Evolutionary conservation across 768 basidiomycete species (phyloP).

Genomic region (Suillus sp.): DNA sequence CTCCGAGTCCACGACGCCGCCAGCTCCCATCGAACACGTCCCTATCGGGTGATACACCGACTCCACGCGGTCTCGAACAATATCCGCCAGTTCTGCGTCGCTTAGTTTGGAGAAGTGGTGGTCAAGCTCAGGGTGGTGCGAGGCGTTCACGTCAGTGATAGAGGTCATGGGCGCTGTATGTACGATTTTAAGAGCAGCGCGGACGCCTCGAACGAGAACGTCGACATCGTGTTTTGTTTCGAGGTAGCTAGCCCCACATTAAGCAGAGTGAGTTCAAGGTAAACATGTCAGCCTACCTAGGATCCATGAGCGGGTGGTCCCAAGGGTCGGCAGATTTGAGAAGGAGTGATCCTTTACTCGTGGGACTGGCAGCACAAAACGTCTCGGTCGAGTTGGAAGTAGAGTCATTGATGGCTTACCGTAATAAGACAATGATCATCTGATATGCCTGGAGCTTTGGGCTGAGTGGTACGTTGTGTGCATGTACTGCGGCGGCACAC

Average conservation of each 20-base stretch:
- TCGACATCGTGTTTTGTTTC: conserved; percentile 42
- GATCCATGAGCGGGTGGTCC: conserved; percentile 47
- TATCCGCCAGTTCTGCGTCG: conserved; percentile 38
- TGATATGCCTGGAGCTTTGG: conserved; percentile 21
- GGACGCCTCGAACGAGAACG: conserved; percentile 43
- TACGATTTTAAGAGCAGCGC: conserved; percentile 39
- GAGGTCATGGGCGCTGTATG: conserved; percentile 41
- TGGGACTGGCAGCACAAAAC: conserved; percentile 36
- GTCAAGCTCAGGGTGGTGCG: conserved; percentile 37
- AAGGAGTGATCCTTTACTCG: conserved; percentile 42
- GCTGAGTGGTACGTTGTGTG: neutral
- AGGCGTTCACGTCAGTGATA: conserved; percentile 35
- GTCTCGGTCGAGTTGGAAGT: neutral
- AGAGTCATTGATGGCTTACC: conserved; percentile 20
- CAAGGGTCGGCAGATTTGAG: conserved; percentile 44
- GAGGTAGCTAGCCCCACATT: conserved; percentile 39
- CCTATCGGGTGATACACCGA: conserved; percentile 49
- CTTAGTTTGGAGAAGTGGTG: conserved; percentile 36
- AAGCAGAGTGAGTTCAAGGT: conserved; percentile 21
- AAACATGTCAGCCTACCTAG: conserved; percentile 33
- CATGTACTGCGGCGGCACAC: conserved; percentile 7
- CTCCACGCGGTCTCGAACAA: conserved; percentile 37
- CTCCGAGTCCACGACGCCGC: conserved; percentile 42
- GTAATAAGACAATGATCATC: conserved; percentile 25
- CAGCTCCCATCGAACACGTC: conserved; percentile 39